Evolutionary conservation across 768 basidiomycete genomes (phyloP).

Genomic region (Russula olivacea): DNA sequence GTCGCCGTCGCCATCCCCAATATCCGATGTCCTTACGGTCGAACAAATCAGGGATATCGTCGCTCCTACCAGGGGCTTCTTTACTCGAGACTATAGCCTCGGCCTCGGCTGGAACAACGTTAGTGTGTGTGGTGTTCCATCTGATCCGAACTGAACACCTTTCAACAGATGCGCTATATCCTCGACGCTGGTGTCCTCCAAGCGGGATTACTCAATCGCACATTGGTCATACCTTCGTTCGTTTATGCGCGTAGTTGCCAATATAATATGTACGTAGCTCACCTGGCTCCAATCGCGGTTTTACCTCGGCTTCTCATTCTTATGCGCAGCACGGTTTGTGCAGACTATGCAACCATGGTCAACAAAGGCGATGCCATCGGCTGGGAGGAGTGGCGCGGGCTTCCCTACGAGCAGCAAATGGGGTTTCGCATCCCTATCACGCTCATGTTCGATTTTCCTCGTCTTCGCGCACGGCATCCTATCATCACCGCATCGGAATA

Average conservation of each 20-base stretch:
- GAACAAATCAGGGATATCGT: constrained; percentile 34
- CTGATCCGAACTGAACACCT: background rate
- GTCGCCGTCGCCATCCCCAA: background rate
- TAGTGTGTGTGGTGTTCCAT: constrained; percentile 17
- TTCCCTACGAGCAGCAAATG: constrained; percentile 36
- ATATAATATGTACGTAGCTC: constrained; percentile 33
- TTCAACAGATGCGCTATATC: constrained; percentile 42
- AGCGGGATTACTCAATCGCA: constrained; percentile 40
- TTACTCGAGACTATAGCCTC: constrained; percentile 41
- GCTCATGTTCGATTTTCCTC: constrained; percentile 40
- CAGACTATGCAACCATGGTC: constrained; percentile 40
- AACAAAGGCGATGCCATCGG: constrained; percentile 41
- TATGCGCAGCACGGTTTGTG: constrained; percentile 32
- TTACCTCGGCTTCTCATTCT: background rate
- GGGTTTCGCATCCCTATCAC: constrained; percentile 35
- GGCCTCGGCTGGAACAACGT: constrained; percentile 47
- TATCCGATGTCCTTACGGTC: constrained; percentile 28
- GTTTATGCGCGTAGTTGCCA: constrained; percentile 45
- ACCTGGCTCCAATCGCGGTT: constrained; percentile 6
- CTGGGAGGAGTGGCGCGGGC: constrained; percentile 38
- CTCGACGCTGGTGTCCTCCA: constrained; percentile 42
- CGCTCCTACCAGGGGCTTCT: constrained; percentile 38
- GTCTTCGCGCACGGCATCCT: constrained; percentile 35
- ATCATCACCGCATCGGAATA: constrained; percentile 42
- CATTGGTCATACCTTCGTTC: constrained; percentile 40